A percentile compares a stretch with the other conserved stretches of the same genome.
These are phyloP conservation scores for Sutorius eximius DNA, from an alignment of 1,284 basidiomycete genomes.

Conservation along the genomic window DNA sequence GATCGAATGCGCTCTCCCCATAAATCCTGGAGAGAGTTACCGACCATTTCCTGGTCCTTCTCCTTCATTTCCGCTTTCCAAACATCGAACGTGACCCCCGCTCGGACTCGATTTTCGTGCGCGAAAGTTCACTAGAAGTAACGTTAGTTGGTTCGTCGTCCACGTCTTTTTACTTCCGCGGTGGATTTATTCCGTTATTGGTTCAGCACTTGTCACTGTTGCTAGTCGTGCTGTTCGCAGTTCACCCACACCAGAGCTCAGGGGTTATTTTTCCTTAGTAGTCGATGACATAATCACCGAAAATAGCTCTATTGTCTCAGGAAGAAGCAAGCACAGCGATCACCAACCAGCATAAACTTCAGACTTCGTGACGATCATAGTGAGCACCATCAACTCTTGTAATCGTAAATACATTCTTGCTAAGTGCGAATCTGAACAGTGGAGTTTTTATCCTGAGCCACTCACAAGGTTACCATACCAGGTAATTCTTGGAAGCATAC, in stretches of 20 bases:
- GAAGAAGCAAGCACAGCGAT: background rate
- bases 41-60: slow-evolving; percentile 9
- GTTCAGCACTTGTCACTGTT: no score
- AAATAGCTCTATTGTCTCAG: slow-evolving; percentile 6
- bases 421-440: background rate
- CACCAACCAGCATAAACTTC: background rate
- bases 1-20: slow-evolving; percentile 33
- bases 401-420: slow-evolving; percentile 1
- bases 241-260: background rate
- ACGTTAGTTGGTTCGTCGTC: background rate
- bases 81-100: background rate
- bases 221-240: background rate
- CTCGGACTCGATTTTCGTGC: background rate
- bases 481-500: slow-evolving; percentile 27
- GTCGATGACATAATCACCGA: slow-evolving; percentile 9
- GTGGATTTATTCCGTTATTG: background rate
- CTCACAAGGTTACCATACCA: slow-evolving; percentile 15
- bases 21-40: slow-evolving; percentile 22
- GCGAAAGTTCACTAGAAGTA: background rate
- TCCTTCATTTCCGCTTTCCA: slow-evolving; percentile 1
- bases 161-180: background rate
- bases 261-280: slow-evolving; percentile 1
- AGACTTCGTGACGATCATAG: background rate
- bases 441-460: slow-evolving; percentile 21
- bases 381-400: background rate